These are phyloP conservation scores for Pichia terricola DNA, from an alignment of 1,139 yeast species.

Conservation along the genomic window DNA sequence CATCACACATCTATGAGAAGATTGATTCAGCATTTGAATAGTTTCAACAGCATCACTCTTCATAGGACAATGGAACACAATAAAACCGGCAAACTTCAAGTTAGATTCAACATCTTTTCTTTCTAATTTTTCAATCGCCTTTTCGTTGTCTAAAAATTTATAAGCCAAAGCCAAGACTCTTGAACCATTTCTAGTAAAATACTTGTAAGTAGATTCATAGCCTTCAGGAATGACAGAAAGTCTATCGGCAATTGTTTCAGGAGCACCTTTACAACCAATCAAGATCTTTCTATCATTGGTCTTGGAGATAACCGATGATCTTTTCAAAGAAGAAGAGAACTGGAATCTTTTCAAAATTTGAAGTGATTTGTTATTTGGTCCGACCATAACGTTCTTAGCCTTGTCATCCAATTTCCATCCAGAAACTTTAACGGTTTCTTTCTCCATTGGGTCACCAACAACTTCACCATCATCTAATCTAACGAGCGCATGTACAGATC, in stretches of 20 bases:
- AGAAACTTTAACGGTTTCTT: slow-evolving; percentile 84
- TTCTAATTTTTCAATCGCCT: slow-evolving; percentile 44
- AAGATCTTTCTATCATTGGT: slow-evolving; percentile 41
- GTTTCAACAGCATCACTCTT: slow-evolving; percentile 88
- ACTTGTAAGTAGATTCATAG: slow-evolving; percentile 81
- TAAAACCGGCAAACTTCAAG: slow-evolving; percentile 80
- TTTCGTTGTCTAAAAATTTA: slow-evolving; percentile 46
- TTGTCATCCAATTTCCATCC: slow-evolving; percentile 72
- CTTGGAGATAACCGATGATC: slow-evolving; percentile 85
- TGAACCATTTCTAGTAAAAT: slow-evolving; percentile 90
- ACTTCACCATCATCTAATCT: slow-evolving; percentile 90
- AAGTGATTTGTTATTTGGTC: slow-evolving; percentile 40
- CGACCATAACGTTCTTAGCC: slow-evolving; percentile 45
- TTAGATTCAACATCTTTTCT: slow-evolving; percentile 72
- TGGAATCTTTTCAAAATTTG: slow-evolving; percentile 89
- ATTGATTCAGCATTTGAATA: slow-evolving; percentile 84
- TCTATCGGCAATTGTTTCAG: slow-evolving; percentile 89
- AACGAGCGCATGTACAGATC: slow-evolving; percentile 95
- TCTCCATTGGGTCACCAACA: slow-evolving; percentile 99
- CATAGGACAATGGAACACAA: slow-evolving; percentile 95
- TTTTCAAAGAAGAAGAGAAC: slow-evolving; percentile 88
- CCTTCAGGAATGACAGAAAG: slow-evolving; percentile 59
- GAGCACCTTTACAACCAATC: slow-evolving; percentile 97
- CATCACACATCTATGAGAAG: slow-evolving; percentile 93
- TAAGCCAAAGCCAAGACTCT: slow-evolving; percentile 93